Percentiles rank a stretch among this genome's conserved stretches.
Evolutionary conservation across 306 rosid genomes (phyloP).

Genomic region (Fragaria ananassa): DNA sequence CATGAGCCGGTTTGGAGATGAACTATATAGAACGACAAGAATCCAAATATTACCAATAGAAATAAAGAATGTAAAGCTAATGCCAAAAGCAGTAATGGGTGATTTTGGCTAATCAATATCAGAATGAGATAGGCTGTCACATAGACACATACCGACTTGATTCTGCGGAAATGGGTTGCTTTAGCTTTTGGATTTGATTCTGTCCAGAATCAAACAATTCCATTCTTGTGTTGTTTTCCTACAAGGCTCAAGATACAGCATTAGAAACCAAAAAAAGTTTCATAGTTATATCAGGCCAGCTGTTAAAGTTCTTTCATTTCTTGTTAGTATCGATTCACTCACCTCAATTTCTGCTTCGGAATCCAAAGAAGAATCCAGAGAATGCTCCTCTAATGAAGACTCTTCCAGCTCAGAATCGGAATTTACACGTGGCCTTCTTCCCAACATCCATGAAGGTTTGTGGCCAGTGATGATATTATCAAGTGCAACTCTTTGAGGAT

Average conservation of each 20-base stretch:
- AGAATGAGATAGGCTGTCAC: constrained; percentile 7
- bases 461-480: constrained; percentile 31
- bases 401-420: constrained; percentile 39
- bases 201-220: constrained; percentile 44
- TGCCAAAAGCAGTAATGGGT: constrained; percentile 1
- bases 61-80: constrained; percentile 13
- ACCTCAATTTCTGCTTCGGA: constrained; percentile 69
- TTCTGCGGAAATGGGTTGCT: constrained; percentile 43
- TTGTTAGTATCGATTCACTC: constrained; percentile 36
- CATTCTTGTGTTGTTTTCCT: constrained; percentile 53
- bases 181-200: constrained; percentile 41
- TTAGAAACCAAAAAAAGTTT: constrained; percentile 18
- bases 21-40: constrained; percentile 37
- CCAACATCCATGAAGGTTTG: constrained; percentile 31
- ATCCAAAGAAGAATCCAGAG: constrained; percentile 38
- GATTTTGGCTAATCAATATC: background rate
- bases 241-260: constrained; percentile 27
- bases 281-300: constrained; percentile 47
- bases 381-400: constrained; percentile 38
- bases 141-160: constrained; percentile 51
- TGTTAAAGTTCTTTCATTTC: background rate
- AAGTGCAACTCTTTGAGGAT: constrained; percentile 59
- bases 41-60: constrained; percentile 31
- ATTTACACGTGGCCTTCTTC: constrained; percentile 33
- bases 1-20: constrained; percentile 39